Percentiles rank a stretch among this genome's conserved stretches.
Evolutionary conservation across 2,329 filamentous ascomycete species (phyloP).

Genomic region (Septoria petroselini): DNA sequence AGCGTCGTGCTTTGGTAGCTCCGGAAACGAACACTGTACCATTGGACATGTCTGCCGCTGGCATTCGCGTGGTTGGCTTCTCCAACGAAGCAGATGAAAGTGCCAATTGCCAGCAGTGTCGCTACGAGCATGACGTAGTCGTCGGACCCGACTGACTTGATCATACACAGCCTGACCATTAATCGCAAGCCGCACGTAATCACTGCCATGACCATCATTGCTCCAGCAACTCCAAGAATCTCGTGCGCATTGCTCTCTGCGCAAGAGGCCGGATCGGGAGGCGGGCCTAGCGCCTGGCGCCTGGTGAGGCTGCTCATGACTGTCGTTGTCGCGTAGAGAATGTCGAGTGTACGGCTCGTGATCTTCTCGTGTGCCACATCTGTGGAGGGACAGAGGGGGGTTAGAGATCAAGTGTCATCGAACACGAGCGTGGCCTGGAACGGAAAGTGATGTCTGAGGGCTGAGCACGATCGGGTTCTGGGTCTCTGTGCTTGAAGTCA

Average conservation of each 20-base stretch:
- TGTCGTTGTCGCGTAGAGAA: not conserved
- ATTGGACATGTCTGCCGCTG: constrained; percentile 3
- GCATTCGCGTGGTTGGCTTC: constrained; percentile 41
- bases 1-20: not conserved
- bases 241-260: constrained; percentile 27
- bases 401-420: not conserved
- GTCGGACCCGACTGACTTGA: constrained; percentile 51
- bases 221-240: constrained; percentile 29
- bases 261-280: constrained; percentile 25
- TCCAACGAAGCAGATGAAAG: constrained; percentile 45
- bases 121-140: constrained; percentile 48
- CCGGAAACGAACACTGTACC: not conserved
- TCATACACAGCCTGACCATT: constrained; percentile 45
- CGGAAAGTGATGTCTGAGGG: not conserved
- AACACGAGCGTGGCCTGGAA: no score
- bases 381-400: not conserved
- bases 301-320: constrained; percentile 9
- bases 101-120: constrained; percentile 37
- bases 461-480: constrained; percentile 1
- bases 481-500: not conserved
- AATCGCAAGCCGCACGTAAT: constrained; percentile 26
- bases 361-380: not conserved
- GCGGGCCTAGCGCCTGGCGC: constrained; percentile 12
- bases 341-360: not conserved
- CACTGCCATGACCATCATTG: constrained; percentile 25